These are phyloP conservation scores for Phytophthora pluvialis DNA, from an alignment of 352 stramenopile species.

Conservation along the genomic window DNA sequence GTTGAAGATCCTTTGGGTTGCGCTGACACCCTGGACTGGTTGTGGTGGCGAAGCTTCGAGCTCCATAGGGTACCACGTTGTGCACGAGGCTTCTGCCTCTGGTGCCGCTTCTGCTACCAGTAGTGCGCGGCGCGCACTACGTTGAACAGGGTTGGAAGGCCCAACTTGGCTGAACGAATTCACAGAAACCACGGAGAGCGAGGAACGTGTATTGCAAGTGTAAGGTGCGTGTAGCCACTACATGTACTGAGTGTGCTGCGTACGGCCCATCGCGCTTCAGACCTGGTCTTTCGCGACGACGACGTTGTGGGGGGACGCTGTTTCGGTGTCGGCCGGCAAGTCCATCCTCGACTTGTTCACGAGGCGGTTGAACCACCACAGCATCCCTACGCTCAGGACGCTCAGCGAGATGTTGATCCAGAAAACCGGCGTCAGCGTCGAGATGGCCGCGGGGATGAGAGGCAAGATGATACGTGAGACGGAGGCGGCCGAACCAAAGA, in stretches of 20 bases:
- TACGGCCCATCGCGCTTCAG: background rate
- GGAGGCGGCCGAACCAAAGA: constrained; percentile 70
- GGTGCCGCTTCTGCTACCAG: background rate
- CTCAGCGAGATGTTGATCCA: constrained; percentile 70
- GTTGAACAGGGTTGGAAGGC: no score
- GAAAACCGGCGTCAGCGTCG: constrained; percentile 67
- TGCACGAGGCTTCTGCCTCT: background rate
- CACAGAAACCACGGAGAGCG: no score
- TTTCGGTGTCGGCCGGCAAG: constrained; percentile 44
- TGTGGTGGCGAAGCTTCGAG: background rate
- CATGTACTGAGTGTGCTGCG: background rate
- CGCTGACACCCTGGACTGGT: background rate
- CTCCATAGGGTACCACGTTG: background rate
- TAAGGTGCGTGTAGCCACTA: background rate
- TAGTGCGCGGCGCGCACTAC: no score
- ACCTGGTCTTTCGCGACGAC: constrained; percentile 25
- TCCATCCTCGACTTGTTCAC: constrained; percentile 49
- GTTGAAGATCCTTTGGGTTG: background rate
- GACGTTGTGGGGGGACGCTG: constrained; percentile 16
- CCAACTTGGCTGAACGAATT: no score
- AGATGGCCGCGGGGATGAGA: constrained; percentile 64
- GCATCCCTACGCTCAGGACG: constrained; percentile 51
- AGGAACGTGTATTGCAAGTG: no score
- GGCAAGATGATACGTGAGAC: constrained; percentile 78
- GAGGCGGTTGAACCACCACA: constrained; percentile 71